A percentile compares a stretch with the other conserved stretches of the same genome.
Evolutionary conservation across 208 protist species (phyloP).

Genomic region (Acanthamoeba castellanii): DNA sequence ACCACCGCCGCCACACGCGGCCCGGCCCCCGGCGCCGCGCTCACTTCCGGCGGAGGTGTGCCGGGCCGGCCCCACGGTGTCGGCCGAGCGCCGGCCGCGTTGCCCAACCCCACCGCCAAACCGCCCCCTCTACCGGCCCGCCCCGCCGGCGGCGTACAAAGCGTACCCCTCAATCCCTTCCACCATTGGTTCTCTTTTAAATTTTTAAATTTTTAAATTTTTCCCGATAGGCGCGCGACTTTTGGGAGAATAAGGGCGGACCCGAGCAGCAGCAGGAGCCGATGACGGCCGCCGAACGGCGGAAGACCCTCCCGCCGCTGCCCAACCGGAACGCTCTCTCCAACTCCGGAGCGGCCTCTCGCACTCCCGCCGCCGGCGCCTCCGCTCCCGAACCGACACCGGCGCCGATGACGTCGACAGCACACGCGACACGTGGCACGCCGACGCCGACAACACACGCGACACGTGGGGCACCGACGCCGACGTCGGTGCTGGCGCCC

Average conservation of each 20-base stretch:
- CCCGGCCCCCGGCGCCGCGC: neutral
- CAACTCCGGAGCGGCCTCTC: too few relatives aligned
- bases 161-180: neutral
- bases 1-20: neutral
- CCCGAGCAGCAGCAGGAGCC: neutral
- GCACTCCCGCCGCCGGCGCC: too few relatives aligned
- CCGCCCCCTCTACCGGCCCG: neutral
- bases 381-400: too few relatives aligned
- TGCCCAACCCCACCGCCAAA: neutral
- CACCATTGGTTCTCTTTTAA: neutral
- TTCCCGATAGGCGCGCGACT: neutral
- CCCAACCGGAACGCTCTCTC: neutral
- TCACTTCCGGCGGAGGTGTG: neutral
- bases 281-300: neutral
- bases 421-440: too few relatives aligned
- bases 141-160: neutral
- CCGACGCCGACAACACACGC: neutral
- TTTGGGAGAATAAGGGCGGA: neutral
- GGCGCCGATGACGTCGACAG: too few relatives aligned
- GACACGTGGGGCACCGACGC: too few relatives aligned
- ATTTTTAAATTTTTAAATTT: neutral
- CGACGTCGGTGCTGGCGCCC: neutral
- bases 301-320: neutral
- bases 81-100: neutral
- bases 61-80: neutral